A percentile compares a stretch with the other conserved stretches of the same genome.
Conservation (phyloP, 768 basidiomycete species). For the Boletus tomentosulus region DNA sequence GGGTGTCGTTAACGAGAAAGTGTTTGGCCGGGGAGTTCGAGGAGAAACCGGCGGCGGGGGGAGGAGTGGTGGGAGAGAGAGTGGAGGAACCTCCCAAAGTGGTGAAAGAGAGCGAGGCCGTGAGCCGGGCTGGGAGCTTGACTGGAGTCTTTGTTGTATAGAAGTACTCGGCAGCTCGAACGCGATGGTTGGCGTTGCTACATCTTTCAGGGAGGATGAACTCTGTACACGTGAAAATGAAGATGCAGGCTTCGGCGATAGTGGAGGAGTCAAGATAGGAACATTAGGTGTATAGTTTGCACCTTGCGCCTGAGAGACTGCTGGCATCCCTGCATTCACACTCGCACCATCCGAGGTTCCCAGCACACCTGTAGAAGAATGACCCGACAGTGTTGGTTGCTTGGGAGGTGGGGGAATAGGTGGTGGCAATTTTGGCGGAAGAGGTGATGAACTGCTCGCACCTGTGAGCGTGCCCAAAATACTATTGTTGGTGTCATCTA, state of each 20-base stretch:
- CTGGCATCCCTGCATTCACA: background rate
- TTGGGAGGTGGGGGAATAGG: slow-evolving; percentile 37
- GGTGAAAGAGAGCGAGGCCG: slow-evolving; percentile 21
- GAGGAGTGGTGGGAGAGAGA: slow-evolving; percentile 26
- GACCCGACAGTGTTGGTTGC: slow-evolving; percentile 21
- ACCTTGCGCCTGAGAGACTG: background rate
- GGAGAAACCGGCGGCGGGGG: slow-evolving; percentile 30
- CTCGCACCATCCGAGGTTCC: background rate
- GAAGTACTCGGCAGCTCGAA: slow-evolving; percentile 5
- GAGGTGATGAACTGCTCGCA: slow-evolving; percentile 39
- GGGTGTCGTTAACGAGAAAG: slow-evolving; percentile 2
- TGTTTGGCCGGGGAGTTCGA: slow-evolving; percentile 28
- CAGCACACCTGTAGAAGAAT: slow-evolving; percentile 5
- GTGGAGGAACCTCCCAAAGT: slow-evolving; percentile 20
- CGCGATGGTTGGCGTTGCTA: background rate
- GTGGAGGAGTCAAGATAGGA: slow-evolving; percentile 19
- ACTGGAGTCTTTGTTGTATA: slow-evolving; percentile 12
- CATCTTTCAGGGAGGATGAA: slow-evolving; percentile 5
- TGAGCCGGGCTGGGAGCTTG: slow-evolving; percentile 17
- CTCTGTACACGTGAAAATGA: slow-evolving; percentile 14
- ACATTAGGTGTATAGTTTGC: slow-evolving; percentile 5
- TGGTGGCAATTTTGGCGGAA: slow-evolving; percentile 44
- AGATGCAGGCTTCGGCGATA: slow-evolving; percentile 31
- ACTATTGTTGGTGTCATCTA: slow-evolving; percentile 29
- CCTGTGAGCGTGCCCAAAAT: slow-evolving; percentile 37